phyloP scores from a whole-genome alignment of 2,329 filamentous ascomycete species.

The Pezicula radicicola region DNA sequence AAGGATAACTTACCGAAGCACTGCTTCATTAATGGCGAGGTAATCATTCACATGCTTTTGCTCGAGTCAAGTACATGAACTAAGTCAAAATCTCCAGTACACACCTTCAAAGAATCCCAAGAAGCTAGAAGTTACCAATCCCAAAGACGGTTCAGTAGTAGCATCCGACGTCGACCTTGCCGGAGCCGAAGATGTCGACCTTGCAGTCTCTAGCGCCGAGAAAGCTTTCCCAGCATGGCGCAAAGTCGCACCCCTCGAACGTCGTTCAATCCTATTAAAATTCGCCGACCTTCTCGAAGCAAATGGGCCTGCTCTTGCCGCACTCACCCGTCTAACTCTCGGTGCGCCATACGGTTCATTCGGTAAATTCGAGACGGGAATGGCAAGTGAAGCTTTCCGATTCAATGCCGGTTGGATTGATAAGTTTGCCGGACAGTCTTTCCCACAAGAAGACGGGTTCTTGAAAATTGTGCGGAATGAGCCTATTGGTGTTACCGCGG shows the following conservation, averaged over 20 bases:
- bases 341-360: conserved; percentile 42
- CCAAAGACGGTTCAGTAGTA: conserved; percentile 45
- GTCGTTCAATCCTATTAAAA: conserved; percentile 38
- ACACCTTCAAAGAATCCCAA: conserved; percentile 39
- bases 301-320: conserved; percentile 31
- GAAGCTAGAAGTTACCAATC: conserved; percentile 46
- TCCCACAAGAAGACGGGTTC: conserved; percentile 43
- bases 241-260: conserved; percentile 31
- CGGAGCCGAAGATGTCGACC: conserved; percentile 40
- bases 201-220: conserved; percentile 40
- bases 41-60: background rate
- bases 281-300: conserved; percentile 41
- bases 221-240: conserved; percentile 44
- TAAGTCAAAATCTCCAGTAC: conserved; percentile 18
- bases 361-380: conserved; percentile 39
- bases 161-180: conserved; percentile 41
- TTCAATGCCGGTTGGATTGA: conserved; percentile 37
- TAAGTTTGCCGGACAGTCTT: conserved; percentile 34
- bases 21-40: conserved; percentile 42
- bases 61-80: background rate
- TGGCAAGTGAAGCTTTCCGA: conserved; percentile 22
- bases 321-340: conserved; percentile 42
- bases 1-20: conserved; percentile 33
- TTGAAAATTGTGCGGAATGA: conserved; percentile 34
- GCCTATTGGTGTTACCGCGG: conserved; percentile 44